Evolutionary conservation across 1,284 basidiomycete genomes (phyloP).

Genomic region (Crepidotus sp.): DNA sequence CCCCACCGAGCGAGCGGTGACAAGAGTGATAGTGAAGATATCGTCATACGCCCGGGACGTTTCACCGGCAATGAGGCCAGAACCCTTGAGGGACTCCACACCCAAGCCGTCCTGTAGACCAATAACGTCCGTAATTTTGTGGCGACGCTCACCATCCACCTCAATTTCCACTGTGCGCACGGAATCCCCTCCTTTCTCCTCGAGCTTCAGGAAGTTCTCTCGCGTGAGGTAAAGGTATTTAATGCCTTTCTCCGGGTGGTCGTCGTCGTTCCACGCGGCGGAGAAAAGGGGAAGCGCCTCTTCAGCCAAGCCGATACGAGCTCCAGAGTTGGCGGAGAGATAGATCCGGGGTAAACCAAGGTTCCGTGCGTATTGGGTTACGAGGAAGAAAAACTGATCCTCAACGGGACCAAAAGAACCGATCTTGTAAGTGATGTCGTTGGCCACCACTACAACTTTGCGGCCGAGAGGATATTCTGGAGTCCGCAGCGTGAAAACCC

Average conservation of each 20-base stretch:
- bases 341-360: conserved; percentile 91
- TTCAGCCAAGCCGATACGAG: conserved; percentile 93
- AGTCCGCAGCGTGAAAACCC: conserved; percentile 90
- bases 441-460: conserved; percentile 84
- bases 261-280: conserved; percentile 81
- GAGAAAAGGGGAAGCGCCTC: conserved; percentile 88
- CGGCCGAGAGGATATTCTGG: conserved; percentile 93
- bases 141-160: conserved; percentile 77
- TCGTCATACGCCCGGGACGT: conserved; percentile 98
- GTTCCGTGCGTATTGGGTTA: conserved; percentile 86
- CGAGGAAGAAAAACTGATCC: conserved; percentile 95
- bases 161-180: conserved; percentile 83
- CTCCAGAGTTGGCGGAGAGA: conserved; percentile 97
- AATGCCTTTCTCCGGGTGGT: conserved; percentile 88
- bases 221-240: conserved; percentile 93
- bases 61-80: conserved; percentile 97
- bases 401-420: conserved; percentile 96
- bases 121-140: conserved; percentile 95
- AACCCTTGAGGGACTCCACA: conserved; percentile 93
- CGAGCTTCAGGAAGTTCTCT: conserved; percentile 76
- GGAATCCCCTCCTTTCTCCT: conserved; percentile 71
- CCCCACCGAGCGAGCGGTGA: conserved; percentile 97
- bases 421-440: conserved; percentile 98
- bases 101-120: conserved; percentile 96
- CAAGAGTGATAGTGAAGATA: conserved; percentile 98